phyloP scores from a whole-genome alignment of 352 stramenopile species.

The Vaucheria bursata region DNA sequence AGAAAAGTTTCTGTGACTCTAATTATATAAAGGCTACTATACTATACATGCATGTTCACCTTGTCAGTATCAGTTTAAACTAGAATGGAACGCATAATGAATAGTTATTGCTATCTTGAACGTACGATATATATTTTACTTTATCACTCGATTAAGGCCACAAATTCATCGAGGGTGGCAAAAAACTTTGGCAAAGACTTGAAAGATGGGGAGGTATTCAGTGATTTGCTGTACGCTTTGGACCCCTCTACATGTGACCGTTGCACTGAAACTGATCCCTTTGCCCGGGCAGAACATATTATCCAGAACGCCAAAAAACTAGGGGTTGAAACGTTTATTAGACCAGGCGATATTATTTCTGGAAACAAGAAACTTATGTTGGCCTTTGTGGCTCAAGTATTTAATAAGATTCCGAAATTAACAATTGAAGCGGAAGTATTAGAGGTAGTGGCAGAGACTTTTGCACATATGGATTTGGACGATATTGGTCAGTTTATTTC shows the following conservation, averaged over 20 bases:
- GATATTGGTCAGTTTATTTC: constrained; percentile 24
- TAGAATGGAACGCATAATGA: no score
- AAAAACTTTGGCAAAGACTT: constrained; percentile 54
- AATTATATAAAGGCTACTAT: no score
- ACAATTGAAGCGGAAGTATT: constrained; percentile 47
- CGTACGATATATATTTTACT: no score
- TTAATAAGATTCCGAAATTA: constrained; percentile 76
- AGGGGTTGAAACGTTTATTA: constrained; percentile 77
- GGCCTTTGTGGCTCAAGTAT: constrained; percentile 58
- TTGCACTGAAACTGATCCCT: constrained; percentile 53
- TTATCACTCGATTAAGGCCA: no score
- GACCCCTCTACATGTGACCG: constrained; percentile 60
- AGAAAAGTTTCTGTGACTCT: no score
- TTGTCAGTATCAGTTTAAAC: no score
- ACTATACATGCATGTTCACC: no score
- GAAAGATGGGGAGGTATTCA: constrained; percentile 71
- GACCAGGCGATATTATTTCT: constrained; percentile 76
- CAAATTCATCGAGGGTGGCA: no score
- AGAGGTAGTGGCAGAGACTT: constrained; percentile 38
- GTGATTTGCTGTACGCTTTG: constrained; percentile 72
- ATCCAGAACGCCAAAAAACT: constrained; percentile 61
- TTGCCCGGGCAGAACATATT: constrained; percentile 67
- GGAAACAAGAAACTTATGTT: constrained; percentile 74
- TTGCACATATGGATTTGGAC: constrained; percentile 62
- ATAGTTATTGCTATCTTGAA: no score